phyloP scores from a whole-genome alignment of 2,329 filamentous ascomycete species.

The Colletotrichum destructivum region DNA sequence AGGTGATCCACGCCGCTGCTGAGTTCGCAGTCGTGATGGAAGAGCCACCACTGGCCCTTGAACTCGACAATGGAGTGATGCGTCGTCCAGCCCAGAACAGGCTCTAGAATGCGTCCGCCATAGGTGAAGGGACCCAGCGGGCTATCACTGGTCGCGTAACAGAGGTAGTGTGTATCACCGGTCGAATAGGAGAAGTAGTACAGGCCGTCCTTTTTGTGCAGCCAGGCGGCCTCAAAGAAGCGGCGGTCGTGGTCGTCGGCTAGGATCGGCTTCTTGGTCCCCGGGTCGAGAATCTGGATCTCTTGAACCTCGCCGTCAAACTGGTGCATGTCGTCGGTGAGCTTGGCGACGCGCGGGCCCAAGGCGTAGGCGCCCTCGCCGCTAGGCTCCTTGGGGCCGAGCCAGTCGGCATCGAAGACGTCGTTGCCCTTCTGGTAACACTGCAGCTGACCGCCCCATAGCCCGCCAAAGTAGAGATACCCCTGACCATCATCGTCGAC shows the following conservation, averaged over 20 bases:
- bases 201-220: constrained; percentile 78
- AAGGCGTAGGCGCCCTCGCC: constrained; percentile 72
- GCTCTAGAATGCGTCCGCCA: constrained; percentile 79
- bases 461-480: constrained; percentile 79
- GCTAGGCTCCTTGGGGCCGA: constrained; percentile 71
- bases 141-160: constrained; percentile 75
- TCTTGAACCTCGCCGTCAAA: constrained; percentile 72
- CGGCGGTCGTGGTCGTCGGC: constrained; percentile 80
- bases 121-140: constrained; percentile 83
- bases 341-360: constrained; percentile 75
- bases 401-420: constrained; percentile 69
- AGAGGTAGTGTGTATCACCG: constrained; percentile 82
- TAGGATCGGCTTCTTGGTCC: constrained; percentile 70
- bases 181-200: constrained; percentile 87
- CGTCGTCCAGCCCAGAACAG: constrained; percentile 85
- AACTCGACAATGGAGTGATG: constrained; percentile 86
- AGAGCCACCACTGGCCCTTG: constrained; percentile 79
- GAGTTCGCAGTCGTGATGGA: constrained; percentile 82
- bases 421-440: constrained; percentile 75
- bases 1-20: constrained; percentile 80
- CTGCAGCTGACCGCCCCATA: constrained; percentile 87
- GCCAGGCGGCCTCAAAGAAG: constrained; percentile 87
- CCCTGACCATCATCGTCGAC: constrained; percentile 69
- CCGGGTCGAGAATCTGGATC: constrained; percentile 74
- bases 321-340: constrained; percentile 76